A percentile compares a stretch with the other conserved stretches of the same genome.
phyloP scores from a whole-genome alignment of 2,329 filamentous ascomycete genomes.

The Epichloe typhina region DNA sequence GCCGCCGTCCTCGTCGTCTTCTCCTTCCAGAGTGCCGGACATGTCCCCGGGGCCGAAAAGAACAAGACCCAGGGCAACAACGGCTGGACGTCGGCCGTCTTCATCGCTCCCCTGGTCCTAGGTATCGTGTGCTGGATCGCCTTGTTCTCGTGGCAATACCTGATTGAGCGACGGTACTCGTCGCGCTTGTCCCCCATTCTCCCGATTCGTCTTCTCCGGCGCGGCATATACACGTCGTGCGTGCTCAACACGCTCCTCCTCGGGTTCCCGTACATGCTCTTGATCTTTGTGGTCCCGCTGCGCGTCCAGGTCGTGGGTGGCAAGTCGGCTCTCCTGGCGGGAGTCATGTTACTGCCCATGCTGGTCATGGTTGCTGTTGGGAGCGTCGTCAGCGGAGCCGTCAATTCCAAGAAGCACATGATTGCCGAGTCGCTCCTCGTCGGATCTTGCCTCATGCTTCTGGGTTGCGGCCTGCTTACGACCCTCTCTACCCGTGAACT shows the following conservation, averaged over 20 bases:
- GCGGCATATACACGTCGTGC: slow-evolving; percentile 30
- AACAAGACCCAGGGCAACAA: slow-evolving; percentile 8
- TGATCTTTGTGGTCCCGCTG: slow-evolving; percentile 36
- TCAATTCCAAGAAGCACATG: slow-evolving; percentile 29
- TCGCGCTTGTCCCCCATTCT: slow-evolving; percentile 26
- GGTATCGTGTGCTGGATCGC: slow-evolving; percentile 17
- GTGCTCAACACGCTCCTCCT: slow-evolving; percentile 32
- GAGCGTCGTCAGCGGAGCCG: slow-evolving; percentile 26
- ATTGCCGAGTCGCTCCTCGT: slow-evolving; percentile 29
- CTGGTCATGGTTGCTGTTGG: slow-evolving; percentile 34
- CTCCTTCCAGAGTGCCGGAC: slow-evolving; percentile 39
- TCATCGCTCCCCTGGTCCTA: slow-evolving; percentile 17
- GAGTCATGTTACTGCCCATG: slow-evolving; percentile 41
- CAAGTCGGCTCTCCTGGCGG: slow-evolving; percentile 31
- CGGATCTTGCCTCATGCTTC: slow-evolving; percentile 28
- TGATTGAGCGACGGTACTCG: slow-evolving; percentile 13
- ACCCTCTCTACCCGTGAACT: slow-evolving; percentile 16
- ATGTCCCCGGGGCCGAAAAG: slow-evolving; percentile 1
- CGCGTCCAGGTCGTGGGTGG: slow-evolving; percentile 36
- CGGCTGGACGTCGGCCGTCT: slow-evolving; percentile 27
- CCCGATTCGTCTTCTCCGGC: slow-evolving; percentile 33
- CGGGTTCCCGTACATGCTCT: slow-evolving; percentile 36
- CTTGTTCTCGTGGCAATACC: slow-evolving; percentile 17
- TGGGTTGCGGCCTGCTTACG: slow-evolving; percentile 35
- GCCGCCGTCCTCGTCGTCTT: slow-evolving; percentile 43